These are phyloP conservation scores for Albatrellus ellisii DNA, from an alignment of 768 basidiomycete genomes.

Conservation along the genomic window DNA sequence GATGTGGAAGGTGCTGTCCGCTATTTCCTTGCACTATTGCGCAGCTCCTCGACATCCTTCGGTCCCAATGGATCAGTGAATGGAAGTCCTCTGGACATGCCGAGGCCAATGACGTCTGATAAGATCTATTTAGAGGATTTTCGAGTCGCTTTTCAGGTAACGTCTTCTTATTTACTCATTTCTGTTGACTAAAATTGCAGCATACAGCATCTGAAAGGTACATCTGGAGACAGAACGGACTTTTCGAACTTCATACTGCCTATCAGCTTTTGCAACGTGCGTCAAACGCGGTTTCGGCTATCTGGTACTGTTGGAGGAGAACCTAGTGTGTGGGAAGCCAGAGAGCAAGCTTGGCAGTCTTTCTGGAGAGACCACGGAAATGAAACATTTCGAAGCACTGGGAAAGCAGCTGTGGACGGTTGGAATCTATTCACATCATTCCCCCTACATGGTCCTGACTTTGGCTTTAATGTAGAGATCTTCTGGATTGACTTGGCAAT, in stretches of 20 bases:
- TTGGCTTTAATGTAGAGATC: slow-evolving; percentile 31
- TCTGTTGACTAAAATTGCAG: slow-evolving; percentile 2
- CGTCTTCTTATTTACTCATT: slow-evolving; percentile 8
- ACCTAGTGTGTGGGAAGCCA: slow-evolving; percentile 40
- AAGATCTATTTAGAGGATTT: slow-evolving; percentile 82
- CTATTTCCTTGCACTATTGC: slow-evolving; percentile 65
- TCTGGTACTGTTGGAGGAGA: slow-evolving; percentile 31
- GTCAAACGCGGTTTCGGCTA: slow-evolving; percentile 44
- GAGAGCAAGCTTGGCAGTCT: slow-evolving; percentile 50
- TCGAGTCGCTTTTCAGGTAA: slow-evolving; percentile 69
- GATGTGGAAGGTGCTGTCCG: slow-evolving; percentile 64
- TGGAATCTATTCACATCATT: slow-evolving; percentile 9
- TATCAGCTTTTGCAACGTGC: slow-evolving; percentile 47
- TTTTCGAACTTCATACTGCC: slow-evolving; percentile 44
- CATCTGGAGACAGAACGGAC: slow-evolving; percentile 31
- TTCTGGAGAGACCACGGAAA: slow-evolving; percentile 47
- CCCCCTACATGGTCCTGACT: slow-evolving; percentile 3
- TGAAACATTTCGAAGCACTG: slow-evolving; percentile 37
- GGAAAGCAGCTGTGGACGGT: slow-evolving; percentile 57
- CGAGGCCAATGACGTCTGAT: slow-evolving; percentile 25
- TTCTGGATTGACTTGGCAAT: slow-evolving; percentile 69
- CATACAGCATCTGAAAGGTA: slow-evolving; percentile 63
- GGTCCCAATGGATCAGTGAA: slow-evolving; percentile 5
- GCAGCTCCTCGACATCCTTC: slow-evolving; percentile 24
- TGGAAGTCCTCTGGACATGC: slow-evolving; percentile 9